phyloP scores from a whole-genome alignment of 2,329 filamentous ascomycete species.

The Fragosphaeria purpurea region DNA sequence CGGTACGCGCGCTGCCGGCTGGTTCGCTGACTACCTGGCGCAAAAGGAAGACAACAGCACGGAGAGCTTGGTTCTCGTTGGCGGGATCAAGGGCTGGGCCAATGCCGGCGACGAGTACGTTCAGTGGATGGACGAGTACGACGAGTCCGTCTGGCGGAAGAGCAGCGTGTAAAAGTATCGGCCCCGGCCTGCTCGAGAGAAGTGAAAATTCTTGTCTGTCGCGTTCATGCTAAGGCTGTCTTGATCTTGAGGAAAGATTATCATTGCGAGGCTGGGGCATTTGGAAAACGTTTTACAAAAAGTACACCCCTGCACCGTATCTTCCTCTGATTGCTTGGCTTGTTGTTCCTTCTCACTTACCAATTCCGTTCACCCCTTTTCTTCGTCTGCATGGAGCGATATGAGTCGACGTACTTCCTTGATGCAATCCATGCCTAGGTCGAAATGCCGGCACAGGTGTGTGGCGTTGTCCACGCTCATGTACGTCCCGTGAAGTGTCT shows the following conservation, averaged over 20 bases:
- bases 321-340: neutral
- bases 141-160: constrained; percentile 24
- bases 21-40: constrained; percentile 43
- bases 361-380: no score
- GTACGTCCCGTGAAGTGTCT: no score
- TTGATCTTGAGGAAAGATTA: no score
- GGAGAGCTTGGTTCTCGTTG: constrained; percentile 37
- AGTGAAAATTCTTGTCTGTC: no score
- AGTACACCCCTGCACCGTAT: neutral
- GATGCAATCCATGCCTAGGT: no score
- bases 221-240: no score
- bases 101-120: constrained; percentile 36
- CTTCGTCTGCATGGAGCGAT: no score
- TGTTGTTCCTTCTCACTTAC: neutral
- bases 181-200: no score
- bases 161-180: neutral
- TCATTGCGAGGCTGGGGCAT: no score
- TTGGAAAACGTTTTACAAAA: neutral
- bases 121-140: constrained; percentile 37
- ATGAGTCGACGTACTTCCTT: no score
- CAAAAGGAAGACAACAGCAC: constrained; percentile 29
- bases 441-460: no score
- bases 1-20: constrained; percentile 41
- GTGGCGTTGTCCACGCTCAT: no score
- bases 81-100: constrained; percentile 46